Conservation (phyloP, 2,329 filamentous ascomycete genomes). For the Fusarium falciforme region DNA sequence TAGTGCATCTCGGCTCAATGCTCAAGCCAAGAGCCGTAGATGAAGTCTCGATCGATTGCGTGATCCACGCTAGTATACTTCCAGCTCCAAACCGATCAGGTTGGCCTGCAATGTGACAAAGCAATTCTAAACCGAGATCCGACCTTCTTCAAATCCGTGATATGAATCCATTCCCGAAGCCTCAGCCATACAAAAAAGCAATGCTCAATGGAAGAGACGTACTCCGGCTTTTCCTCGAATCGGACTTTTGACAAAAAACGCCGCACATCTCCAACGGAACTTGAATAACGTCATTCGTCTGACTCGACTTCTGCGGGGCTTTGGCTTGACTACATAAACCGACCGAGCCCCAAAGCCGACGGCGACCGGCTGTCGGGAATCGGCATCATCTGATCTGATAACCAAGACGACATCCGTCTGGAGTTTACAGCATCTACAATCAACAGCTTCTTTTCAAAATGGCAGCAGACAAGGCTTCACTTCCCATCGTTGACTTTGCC, state of each 20-base stretch:
- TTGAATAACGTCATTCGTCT: conserved; percentile 1
- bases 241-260: conserved; percentile 4
- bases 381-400: neutral
- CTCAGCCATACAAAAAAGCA: neutral
- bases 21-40: neutral
- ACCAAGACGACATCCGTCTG: neutral
- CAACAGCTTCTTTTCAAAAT: neutral
- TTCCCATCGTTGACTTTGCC: neutral
- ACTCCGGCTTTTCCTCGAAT: neutral
- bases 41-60: neutral
- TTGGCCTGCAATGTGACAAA: neutral
- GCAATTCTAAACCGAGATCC: neutral
- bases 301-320: neutral
- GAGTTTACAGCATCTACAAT: neutral
- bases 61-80: neutral
- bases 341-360: neutral
- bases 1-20: neutral
- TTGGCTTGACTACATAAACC: neutral
- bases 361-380: neutral
- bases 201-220: neutral
- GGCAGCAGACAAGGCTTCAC: neutral
- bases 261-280: neutral
- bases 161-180: neutral
- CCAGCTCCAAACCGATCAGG: neutral
- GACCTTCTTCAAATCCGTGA: neutral